A percentile compares a stretch with the other conserved stretches of the same genome.
These are phyloP conservation scores for Trichoderma sp. DNA, from an alignment of 2,329 filamentous ascomycete species.

Conservation along the genomic window DNA sequence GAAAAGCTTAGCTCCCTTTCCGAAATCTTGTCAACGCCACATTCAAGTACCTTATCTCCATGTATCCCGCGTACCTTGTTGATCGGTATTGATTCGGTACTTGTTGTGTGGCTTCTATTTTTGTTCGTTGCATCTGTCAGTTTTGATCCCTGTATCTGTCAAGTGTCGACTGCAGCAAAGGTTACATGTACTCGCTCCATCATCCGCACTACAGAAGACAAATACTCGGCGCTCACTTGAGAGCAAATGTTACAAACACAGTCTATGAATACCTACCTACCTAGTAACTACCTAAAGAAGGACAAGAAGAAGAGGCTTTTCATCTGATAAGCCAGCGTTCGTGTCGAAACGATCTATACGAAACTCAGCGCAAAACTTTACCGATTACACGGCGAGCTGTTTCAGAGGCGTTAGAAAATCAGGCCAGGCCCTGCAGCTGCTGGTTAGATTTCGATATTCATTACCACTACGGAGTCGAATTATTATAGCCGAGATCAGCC, in stretches of 20 bases:
- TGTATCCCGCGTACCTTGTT: not conserved
- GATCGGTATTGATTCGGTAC: not conserved
- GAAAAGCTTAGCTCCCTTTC: not conserved
- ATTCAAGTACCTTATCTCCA: not conserved
- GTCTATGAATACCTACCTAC: not conserved
- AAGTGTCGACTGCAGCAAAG: not conserved
- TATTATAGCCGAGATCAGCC: slow-evolving; percentile 18
- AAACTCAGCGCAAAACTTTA: not conserved
- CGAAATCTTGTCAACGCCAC: not conserved
- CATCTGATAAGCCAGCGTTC: not conserved
- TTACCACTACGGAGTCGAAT: slow-evolving; percentile 8
- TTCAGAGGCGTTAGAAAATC: slow-evolving; percentile 7
- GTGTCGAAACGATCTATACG: not conserved
- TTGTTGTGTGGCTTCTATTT: not conserved
- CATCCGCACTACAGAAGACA: not conserved
- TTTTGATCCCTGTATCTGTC: not conserved
- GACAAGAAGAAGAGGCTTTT: not conserved
- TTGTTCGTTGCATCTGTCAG: not conserved
- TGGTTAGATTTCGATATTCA: slow-evolving; percentile 18
- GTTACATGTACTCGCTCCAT: not conserved
- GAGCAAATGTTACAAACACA: not conserved
- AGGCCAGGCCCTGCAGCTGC: not conserved
- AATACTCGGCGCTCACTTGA: not conserved
- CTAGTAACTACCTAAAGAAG: not conserved
- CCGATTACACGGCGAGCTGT: not conserved